Evolutionary conservation across 768 basidiomycete species (phyloP), one percentile per base, ranked within the genome.

Genomic region (Lentinula detonsa): DNA sequence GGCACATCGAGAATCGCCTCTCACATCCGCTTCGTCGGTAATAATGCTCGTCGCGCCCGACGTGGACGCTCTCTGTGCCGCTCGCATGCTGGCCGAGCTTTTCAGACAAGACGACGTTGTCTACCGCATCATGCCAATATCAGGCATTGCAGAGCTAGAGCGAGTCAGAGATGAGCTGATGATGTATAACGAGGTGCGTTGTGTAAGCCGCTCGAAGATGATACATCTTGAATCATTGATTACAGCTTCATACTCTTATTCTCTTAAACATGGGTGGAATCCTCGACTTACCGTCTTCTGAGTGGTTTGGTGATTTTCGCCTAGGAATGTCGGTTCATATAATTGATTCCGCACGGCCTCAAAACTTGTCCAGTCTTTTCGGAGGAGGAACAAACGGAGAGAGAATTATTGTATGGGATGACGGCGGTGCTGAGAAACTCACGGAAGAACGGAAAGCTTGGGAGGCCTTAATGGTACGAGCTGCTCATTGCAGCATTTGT

Each of bases 41-140:
- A 83, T 91, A 65, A 81, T 96, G 53, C 85, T 95, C 60, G 93
- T 92, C 50, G 87, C 92, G 2, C 90, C 93, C 9, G 91, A 95
- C 69, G 91, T 95, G 56, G 96, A 99, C 75, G 92, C 92, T 4
- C 77, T 98, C 5, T 95, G 93, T 70, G 94, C 94, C 9, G 87
- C 92, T 4, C 84, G 87, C 49, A 96, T 98, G 85, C 83, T 98
- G 49, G 87, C 90, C 10, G 87, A 88, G 37, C 77, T 99, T 16
- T 86, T 99, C 75, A 90, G 86, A 66, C 92, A 95, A 66, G 97
- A 99, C 78, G 94, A 96, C 66, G 85, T 98, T 45, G 88, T 90
- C 71, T 90, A 98, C 73, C 83, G 92, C 51, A 85, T 93, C 57
- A 87, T 93, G 40, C 97, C 97, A 35, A 87, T 98, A 1, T 87